Percentiles rank a stretch among this genome's conserved stretches.
These are phyloP conservation scores for Zarea fungicola DNA, from an alignment of 2,329 filamentous ascomycete species.

Conservation along the genomic window DNA sequence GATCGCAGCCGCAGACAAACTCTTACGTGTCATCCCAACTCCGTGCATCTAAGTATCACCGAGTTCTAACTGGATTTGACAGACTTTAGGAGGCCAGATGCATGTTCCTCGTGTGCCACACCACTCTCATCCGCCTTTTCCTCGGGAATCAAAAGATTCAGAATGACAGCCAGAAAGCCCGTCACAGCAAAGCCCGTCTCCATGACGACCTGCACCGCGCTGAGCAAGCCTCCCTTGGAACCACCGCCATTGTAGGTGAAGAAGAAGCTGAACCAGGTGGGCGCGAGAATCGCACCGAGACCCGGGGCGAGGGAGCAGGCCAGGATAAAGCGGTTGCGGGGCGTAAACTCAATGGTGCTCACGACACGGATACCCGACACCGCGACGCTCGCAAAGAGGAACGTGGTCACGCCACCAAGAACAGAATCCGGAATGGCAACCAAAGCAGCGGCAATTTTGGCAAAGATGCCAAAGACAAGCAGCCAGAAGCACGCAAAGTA, in stretches of 20 bases:
- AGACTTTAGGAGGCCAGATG: neutral
- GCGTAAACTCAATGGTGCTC: constrained; percentile 64
- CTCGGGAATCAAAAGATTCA: constrained; percentile 70
- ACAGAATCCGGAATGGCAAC: constrained; percentile 67
- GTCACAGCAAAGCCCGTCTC: constrained; percentile 71
- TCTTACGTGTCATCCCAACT: too few species aligned
- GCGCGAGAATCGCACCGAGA: constrained; percentile 62
- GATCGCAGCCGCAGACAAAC: too few species aligned
- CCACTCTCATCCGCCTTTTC: constrained; percentile 58
- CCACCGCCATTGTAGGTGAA: constrained; percentile 68
- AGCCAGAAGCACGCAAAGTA: constrained; percentile 74
- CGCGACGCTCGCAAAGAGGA: constrained; percentile 71
- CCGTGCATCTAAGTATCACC: too few species aligned
- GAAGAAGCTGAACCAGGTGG: constrained; percentile 62
- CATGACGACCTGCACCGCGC: constrained; percentile 68
- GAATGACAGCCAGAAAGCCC: constrained; percentile 63
- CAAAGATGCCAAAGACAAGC: constrained; percentile 73
- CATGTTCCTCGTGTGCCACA: neutral
- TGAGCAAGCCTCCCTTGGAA: constrained; percentile 65
- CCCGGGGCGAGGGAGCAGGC: constrained; percentile 69
- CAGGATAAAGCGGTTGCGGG: constrained; percentile 75
- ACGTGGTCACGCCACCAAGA: constrained; percentile 70
- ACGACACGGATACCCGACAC: constrained; percentile 75
- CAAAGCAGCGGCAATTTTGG: constrained; percentile 75
- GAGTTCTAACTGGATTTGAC: neutral